A percentile compares a stretch with the other conserved stretches of the same genome.
phyloP scores from a whole-genome alignment of 148 eudicot genomes.

The Rhododendron simsii region DNA sequence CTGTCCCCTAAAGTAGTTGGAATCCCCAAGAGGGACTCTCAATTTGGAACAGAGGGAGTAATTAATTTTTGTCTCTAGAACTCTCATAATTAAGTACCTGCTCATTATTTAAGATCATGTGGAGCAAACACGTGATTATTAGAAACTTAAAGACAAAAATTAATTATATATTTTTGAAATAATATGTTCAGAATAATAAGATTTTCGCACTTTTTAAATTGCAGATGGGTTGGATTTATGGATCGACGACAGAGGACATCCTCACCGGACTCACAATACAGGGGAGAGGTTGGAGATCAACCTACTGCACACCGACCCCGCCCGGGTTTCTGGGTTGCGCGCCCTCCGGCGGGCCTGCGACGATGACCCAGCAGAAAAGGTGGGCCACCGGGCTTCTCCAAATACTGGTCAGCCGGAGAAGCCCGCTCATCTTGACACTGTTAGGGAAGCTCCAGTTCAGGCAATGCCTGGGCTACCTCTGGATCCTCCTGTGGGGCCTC shows the following conservation, averaged over 20 bases:
- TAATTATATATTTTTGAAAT: too few species aligned
- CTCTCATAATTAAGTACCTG: too few species aligned
- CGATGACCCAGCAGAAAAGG: constrained; percentile 32
- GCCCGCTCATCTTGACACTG: constrained; percentile 16
- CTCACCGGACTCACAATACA: constrained; percentile 32
- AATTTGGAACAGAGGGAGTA: too few species aligned
- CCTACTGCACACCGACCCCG: background rate
- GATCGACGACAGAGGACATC: constrained; percentile 31
- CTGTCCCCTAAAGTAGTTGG: too few species aligned
- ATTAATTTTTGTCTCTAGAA: too few species aligned
- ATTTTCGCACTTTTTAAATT: too few species aligned
- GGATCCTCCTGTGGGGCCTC: constrained; percentile 16
- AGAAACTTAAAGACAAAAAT: too few species aligned
- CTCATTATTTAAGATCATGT: too few species aligned
- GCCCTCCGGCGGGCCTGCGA: constrained; percentile 20
- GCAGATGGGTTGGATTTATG: constrained; percentile 38
- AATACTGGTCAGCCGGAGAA: constrained; percentile 5
- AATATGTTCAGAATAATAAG: too few species aligned
- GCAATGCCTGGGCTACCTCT: constrained; percentile 25
- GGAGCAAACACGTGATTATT: too few species aligned
- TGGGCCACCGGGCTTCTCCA: constrained; percentile 39
- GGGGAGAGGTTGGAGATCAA: constrained; percentile 30
- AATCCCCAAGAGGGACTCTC: too few species aligned
- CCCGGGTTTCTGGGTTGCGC: constrained; percentile 27
- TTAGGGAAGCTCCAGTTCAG: constrained; percentile 21